Evolutionary conservation across 139 green algal genomes (phyloP).

Genomic region (Limnomonas spitsbergensis): DNA sequence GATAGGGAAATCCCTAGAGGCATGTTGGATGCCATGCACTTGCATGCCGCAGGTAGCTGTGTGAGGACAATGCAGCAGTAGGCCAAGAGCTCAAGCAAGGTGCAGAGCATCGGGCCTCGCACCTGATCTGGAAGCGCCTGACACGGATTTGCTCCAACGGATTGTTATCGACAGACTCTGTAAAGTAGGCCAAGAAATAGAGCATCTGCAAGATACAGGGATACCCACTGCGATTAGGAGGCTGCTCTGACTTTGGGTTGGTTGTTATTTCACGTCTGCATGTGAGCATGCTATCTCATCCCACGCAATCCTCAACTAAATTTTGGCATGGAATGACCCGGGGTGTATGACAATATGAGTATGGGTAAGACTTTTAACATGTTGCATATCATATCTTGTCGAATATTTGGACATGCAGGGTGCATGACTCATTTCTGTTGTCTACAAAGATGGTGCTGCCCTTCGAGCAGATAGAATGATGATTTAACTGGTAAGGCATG

Average conservation of each 20-base stretch:
- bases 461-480: too few relatives aligned
- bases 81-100: background rate
- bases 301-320: too few relatives aligned
- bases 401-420: too few relatives aligned
- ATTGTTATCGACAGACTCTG: conserved; percentile 33
- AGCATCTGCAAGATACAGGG: conserved; percentile 56
- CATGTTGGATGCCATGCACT: too few relatives aligned
- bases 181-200: conserved; percentile 75
- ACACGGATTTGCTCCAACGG: conserved; percentile 30
- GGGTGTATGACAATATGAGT: too few relatives aligned
- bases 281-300: background rate
- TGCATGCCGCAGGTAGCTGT: background rate
- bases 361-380: too few relatives aligned
- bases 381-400: too few relatives aligned
- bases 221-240: background rate
- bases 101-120: background rate
- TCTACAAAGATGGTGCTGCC: too few relatives aligned
- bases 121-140: conserved; percentile 28
- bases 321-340: too few relatives aligned
- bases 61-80: background rate
- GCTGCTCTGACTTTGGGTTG: background rate
- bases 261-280: background rate
- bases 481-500: too few relatives aligned
- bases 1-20: too few relatives aligned
- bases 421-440: too few relatives aligned